These are phyloP conservation scores for Gardenia jasminoides DNA, from an alignment of 257 asterid species.

Conservation along the genomic window DNA sequence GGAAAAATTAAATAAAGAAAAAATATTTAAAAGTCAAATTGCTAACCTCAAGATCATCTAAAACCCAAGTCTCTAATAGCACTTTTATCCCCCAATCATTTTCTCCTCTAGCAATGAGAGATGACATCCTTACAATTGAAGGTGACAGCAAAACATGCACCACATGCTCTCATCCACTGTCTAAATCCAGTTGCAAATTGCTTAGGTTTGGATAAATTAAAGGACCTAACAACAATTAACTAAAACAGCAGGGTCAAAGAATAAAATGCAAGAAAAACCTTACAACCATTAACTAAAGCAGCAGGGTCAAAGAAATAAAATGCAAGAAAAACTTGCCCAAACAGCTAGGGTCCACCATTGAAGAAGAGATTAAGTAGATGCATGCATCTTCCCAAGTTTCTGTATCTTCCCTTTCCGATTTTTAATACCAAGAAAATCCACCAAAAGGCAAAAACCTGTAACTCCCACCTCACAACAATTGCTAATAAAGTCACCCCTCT, in stretches of 20 bases:
- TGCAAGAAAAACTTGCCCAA: neutral
- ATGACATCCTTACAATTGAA: no score
- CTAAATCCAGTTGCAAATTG: neutral
- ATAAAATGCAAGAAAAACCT: neutral
- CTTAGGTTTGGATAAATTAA: neutral
- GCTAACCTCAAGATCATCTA: no score
- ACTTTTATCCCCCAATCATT: no score
- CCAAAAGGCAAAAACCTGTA: neutral
- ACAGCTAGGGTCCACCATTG: neutral
- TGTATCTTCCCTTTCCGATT: constrained; percentile 10
- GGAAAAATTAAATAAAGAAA: no score
- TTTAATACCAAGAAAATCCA: neutral
- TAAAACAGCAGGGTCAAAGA: neutral
- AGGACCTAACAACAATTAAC: neutral
- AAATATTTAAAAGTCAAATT: no score
- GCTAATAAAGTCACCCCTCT: neutral
- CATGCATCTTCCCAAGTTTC: constrained; percentile 21
- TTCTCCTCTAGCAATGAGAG: no score
- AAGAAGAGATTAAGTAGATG: constrained; percentile 3
- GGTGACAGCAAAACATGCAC: neutral
- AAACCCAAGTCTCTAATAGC: no score
- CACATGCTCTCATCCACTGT: neutral
- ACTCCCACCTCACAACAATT: neutral
- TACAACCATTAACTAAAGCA: neutral
- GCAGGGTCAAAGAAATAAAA: neutral